phyloP scores from a whole-genome alignment of 257 asterid genomes.

The Solanum gracilifrons region DNA sequence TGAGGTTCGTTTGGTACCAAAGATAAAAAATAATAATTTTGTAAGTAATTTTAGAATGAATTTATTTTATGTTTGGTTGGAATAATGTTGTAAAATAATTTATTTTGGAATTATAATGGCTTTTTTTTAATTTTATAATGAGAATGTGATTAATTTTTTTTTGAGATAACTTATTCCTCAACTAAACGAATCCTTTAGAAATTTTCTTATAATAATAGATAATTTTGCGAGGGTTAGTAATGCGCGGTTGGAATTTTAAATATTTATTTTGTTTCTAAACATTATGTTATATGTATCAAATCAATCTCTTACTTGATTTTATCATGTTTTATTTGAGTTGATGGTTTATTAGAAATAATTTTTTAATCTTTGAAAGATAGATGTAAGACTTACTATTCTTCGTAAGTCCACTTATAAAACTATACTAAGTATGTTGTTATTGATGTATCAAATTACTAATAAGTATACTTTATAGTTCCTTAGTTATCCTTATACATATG shows the following conservation, averaged over 20 bases:
- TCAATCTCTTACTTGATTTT: not conserved
- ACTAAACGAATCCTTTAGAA: not conserved
- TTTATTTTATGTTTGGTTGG: not conserved
- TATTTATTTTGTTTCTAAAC: not conserved
- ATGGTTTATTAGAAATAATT: no score
- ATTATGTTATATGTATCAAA: not conserved
- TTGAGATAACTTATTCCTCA: not conserved
- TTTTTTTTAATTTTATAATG: no score
- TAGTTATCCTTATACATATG: not conserved
- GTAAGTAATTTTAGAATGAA: not conserved
- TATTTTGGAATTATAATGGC: no score
- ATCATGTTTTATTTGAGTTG: not conserved
- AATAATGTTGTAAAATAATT: not conserved
- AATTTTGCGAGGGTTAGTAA: not conserved
- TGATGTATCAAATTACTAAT: not conserved
- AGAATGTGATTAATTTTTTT: no score
- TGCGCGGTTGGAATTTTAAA: not conserved
- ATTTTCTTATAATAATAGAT: not conserved
- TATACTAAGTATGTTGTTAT: not conserved
- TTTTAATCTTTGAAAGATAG: no score
- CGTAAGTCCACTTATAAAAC: not conserved
- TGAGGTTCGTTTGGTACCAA: not conserved
- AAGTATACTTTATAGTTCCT: not conserved
- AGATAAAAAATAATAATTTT: not conserved
- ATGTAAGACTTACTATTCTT: not conserved